phyloP scores from a whole-genome alignment of 768 basidiomycete species.

The Leccinum broughii region DNA sequence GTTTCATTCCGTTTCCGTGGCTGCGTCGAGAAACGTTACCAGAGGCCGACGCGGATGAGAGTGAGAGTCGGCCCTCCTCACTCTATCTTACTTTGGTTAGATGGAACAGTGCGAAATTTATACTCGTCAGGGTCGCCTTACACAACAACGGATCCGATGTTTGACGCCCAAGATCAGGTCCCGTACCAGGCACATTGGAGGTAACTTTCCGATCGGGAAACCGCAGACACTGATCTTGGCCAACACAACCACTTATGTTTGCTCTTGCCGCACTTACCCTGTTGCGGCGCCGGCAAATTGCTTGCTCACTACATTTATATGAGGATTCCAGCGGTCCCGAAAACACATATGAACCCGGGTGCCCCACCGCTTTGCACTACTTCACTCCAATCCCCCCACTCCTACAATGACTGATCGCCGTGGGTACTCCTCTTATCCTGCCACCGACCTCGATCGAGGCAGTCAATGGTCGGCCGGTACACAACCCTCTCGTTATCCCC shows the following conservation, averaged over 20 bases:
- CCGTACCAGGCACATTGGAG: constrained; percentile 32
- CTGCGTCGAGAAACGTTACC: constrained; percentile 19
- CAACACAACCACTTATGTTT: constrained; percentile 30
- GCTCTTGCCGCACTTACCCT: constrained; percentile 32
- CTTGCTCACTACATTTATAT: constrained; percentile 30
- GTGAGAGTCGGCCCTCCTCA: constrained; percentile 11
- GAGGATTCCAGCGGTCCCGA: constrained; percentile 30
- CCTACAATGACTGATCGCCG: constrained; percentile 32
- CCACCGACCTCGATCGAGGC: constrained; percentile 16
- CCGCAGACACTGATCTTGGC: constrained; percentile 30
- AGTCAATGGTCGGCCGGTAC: constrained; percentile 26
- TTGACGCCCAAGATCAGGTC: constrained; percentile 30
- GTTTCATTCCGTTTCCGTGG: constrained; percentile 21
- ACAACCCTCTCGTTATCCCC: constrained; percentile 26
- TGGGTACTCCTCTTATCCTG: constrained; percentile 28
- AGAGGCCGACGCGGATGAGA: constrained; percentile 18
- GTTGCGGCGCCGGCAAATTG: constrained; percentile 34
- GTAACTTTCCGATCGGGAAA: constrained; percentile 27
- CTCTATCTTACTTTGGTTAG: constrained; percentile 36
- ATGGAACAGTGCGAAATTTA: constrained; percentile 17
- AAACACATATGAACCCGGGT: constrained; percentile 36
- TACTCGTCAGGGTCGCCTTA: constrained; percentile 28
- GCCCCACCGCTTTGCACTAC: constrained; percentile 11
- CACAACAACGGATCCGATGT: constrained; percentile 10
- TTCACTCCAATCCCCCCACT: constrained; percentile 6